Evolutionary conservation across 2,329 filamentous ascomycete genomes (phyloP).

Genomic region (Ascochyta lentis): DNA sequence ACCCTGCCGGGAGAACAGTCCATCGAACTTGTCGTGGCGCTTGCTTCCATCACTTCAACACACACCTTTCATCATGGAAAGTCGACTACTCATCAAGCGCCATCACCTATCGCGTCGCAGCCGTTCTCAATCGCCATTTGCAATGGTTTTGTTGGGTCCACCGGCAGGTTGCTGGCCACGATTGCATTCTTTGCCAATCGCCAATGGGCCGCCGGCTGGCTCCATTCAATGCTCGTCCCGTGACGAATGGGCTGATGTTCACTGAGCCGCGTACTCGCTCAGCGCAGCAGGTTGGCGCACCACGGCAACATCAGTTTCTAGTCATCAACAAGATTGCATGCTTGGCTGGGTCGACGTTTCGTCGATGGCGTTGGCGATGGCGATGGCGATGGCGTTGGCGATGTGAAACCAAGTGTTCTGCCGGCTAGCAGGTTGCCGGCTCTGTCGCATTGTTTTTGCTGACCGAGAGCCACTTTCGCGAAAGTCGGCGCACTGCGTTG

Average conservation of each 20-base stretch:
- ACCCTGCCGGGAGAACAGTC: neutral
- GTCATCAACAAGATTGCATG: neutral
- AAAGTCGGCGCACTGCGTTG: slow-evolving; percentile 15
- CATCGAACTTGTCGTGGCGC: slow-evolving; percentile 13
- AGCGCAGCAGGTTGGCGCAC: slow-evolving; percentile 2
- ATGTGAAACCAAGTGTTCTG: neutral
- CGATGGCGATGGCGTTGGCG: neutral
- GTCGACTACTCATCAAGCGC: slow-evolving; percentile 7
- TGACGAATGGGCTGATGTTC: slow-evolving; percentile 18
- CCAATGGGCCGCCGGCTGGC: slow-evolving; percentile 12
- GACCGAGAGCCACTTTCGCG: slow-evolving; percentile 2
- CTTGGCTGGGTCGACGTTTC: neutral
- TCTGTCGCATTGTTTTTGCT: slow-evolving; percentile 3
- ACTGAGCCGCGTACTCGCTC: slow-evolving; percentile 4
- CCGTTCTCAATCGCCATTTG: neutral
- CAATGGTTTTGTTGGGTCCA: slow-evolving; percentile 2
- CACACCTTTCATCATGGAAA: slow-evolving; percentile 10
- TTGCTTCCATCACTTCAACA: slow-evolving; percentile 12
- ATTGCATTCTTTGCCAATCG: slow-evolving; percentile 11
- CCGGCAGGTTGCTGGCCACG: slow-evolving; percentile 1
- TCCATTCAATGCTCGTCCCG: slow-evolving; percentile 10
- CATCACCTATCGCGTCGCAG: slow-evolving; percentile 1
- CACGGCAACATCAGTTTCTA: neutral
- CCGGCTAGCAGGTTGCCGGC: neutral
- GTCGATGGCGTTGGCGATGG: neutral